Base-by-base conservation (phyloP, 1,284 basidiomycete genomes). In the Rhodotorula sp. region DNA sequence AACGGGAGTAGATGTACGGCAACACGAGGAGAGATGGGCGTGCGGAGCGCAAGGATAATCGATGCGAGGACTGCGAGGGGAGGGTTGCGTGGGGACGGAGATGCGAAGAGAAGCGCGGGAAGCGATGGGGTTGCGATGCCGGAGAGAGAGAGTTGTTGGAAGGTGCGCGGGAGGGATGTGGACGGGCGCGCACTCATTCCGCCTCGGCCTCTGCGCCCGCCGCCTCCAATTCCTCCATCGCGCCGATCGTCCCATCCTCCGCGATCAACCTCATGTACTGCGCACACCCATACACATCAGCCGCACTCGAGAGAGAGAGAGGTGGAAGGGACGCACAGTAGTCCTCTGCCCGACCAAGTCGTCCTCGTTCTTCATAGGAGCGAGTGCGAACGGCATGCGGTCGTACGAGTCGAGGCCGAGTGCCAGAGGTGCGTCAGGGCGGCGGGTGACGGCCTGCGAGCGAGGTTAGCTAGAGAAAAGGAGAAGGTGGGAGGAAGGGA, bases 361-460 rank as follows among this genome's bases (percentile, higher is more conserved):
- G 15, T 44, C 15, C 15, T 40, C 88, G 48, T 85, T 83, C 3
- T 82, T 82, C 8, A 86, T 87, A 4, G 40, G 40, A n/a, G 85
- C 75, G 34, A 91, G 81, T 2, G 86, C 89, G 75, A 85, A 90
- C 2, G 87, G 85, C 62, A 92, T 78, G 31, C 88, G 85, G 22
- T 87, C 84, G 89, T 90, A 92, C 24, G 16, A 28, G 53, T 71
- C 69, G 6, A 24, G 5, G 10, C 73, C 71, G 40, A 75, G 69
- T 0, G 84, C 83, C 56, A 91, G 83, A 1, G 86, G 83, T 47
- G 83, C 81, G 18, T 88, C 86, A 74, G 72, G 72, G 20, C 78
- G 77, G 60, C 79, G 77, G 57, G 78, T 76, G 13, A 77, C 74
- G 20, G 78, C 69, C 69, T 80, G 60, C 69, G 64, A 30, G 78